phyloP scores from a whole-genome alignment of 1,284 basidiomycete species.

The Apiotrichum montevideense region DNA sequence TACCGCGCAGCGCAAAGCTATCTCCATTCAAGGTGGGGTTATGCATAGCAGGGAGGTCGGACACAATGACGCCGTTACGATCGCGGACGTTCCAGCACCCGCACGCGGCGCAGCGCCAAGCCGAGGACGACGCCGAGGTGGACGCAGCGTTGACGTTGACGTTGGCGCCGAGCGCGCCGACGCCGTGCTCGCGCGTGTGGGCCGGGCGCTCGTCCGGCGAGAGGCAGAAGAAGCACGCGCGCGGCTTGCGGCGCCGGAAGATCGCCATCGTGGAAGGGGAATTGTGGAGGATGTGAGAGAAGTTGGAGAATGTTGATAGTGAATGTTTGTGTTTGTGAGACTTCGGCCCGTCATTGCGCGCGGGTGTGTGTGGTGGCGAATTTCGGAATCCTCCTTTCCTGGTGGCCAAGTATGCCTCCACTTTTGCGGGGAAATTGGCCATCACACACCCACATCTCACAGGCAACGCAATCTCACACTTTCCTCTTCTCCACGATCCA shows the following conservation, averaged over 20 bases:
- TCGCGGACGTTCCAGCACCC: slow-evolving; percentile 42
- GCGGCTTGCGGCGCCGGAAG: slow-evolving; percentile 15
- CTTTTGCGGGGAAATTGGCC: too few relatives aligned
- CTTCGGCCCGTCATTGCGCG: too few relatives aligned
- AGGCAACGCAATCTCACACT: too few relatives aligned
- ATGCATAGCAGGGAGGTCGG: slow-evolving; percentile 81
- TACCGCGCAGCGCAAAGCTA: slow-evolving; percentile 71
- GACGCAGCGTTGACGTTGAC: background rate
- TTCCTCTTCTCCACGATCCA: too few relatives aligned
- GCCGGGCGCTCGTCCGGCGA: slow-evolving; percentile 11
- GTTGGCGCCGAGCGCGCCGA: background rate
- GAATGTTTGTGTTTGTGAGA: background rate
- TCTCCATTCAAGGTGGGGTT: slow-evolving; percentile 61
- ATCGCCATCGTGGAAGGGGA: slow-evolving; percentile 6
- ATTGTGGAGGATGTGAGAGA: background rate
- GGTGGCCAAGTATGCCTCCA: too few relatives aligned
- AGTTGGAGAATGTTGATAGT: background rate
- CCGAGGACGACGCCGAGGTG: slow-evolving; percentile 1
- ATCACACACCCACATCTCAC: too few relatives aligned
- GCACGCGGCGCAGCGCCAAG: slow-evolving; percentile 39
- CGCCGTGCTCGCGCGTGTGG: background rate
- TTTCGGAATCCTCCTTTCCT: background rate
- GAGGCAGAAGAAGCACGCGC: slow-evolving; percentile 42
- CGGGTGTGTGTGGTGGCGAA: background rate
- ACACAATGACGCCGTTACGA: slow-evolving; percentile 61